Percentiles rank a stretch among this genome's conserved stretches.
phyloP scores from a whole-genome alignment of 768 basidiomycete genomes.

The Phaffia tasmanica region DNA sequence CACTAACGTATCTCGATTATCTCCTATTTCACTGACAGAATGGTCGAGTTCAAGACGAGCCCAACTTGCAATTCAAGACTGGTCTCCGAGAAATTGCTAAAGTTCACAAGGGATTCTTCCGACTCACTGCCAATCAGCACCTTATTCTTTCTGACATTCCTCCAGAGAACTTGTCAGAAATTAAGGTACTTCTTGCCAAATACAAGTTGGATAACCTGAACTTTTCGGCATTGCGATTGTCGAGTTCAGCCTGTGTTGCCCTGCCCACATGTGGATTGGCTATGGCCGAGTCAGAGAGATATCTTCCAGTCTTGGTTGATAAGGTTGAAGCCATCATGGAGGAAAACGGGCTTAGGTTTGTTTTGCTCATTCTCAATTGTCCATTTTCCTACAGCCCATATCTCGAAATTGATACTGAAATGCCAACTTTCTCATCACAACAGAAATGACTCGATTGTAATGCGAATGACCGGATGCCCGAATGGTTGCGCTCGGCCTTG shows the following conservation, averaged over 20 bases:
- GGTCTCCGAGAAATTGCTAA: conserved; percentile 86
- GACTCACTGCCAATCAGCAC: conserved; percentile 92
- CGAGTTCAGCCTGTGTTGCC: conserved; percentile 90
- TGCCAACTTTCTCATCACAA: too few species aligned
- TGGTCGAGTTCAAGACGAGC: conserved; percentile 90
- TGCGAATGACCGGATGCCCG: conserved; percentile 94
- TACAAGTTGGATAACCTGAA: conserved; percentile 83
- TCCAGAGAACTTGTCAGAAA: conserved; percentile 57
- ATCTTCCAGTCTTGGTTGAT: conserved; percentile 79
- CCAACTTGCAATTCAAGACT: conserved; percentile 79
- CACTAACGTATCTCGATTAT: background rate
- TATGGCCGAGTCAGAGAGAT: conserved; percentile 71
- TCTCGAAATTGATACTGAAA: too few species aligned
- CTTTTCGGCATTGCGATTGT: conserved; percentile 65
- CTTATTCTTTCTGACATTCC: conserved; percentile 73
- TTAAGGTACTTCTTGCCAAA: conserved; percentile 66
- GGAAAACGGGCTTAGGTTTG: conserved; percentile 77
- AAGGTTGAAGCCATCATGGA: conserved; percentile 94
- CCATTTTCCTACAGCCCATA: too few species aligned
- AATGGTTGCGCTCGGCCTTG: conserved; percentile 64
- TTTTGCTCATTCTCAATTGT: too few species aligned
- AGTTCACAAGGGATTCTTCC: conserved; percentile 85
- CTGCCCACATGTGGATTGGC: conserved; percentile 88
- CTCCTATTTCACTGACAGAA: conserved; percentile 42
- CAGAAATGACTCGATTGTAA: conserved; percentile 89